Evolutionary conservation across 805 yeast genomes (phyloP).

Genomic region (Kluyveromyces wickerhamii): DNA sequence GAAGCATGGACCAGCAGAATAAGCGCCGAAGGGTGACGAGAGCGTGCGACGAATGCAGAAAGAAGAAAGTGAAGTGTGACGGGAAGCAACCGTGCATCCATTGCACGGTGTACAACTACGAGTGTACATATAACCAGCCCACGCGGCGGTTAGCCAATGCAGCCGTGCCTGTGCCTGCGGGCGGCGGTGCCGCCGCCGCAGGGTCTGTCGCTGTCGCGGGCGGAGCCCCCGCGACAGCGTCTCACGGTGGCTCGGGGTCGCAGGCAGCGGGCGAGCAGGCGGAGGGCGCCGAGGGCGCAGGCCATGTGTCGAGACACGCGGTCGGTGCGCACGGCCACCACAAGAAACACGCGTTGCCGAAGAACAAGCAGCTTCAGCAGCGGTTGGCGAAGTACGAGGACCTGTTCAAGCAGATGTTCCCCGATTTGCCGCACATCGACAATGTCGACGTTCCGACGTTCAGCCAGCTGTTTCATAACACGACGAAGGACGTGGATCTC

Average conservation of each 20-base stretch:
- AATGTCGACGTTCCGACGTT: slow-evolving; percentile 22
- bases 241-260: not conserved
- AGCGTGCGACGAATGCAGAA: slow-evolving; percentile 47
- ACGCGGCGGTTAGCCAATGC: slow-evolving; percentile 30
- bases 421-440: slow-evolving; percentile 22
- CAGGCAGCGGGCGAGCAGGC: not conserved
- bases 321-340: slow-evolving; percentile 1
- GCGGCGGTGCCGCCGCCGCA: slow-evolving; percentile 4
- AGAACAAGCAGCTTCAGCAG: slow-evolving; percentile 13
- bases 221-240: slow-evolving; percentile 4
- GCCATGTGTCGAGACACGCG: not conserved
- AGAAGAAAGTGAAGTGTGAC: slow-evolving; percentile 75
- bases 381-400: slow-evolving; percentile 17
- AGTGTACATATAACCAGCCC: slow-evolving; percentile 80
- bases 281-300: slow-evolving; percentile 5
- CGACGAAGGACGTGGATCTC: slow-evolving; percentile 10
- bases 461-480: slow-evolving; percentile 18
- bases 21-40: slow-evolving; percentile 34
- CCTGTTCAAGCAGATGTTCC: slow-evolving; percentile 20
- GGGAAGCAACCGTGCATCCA: slow-evolving; percentile 80
- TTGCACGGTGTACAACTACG: slow-evolving; percentile 81
- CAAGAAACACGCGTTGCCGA: slow-evolving; percentile 7
- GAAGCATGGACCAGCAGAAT: slow-evolving; percentile 11
- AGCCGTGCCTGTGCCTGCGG: slow-evolving; percentile 4
- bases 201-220: slow-evolving; percentile 2